Base-by-base conservation (phyloP, 2,329 filamentous ascomycete genomes). In the Botryotinia convoluta region DNA sequence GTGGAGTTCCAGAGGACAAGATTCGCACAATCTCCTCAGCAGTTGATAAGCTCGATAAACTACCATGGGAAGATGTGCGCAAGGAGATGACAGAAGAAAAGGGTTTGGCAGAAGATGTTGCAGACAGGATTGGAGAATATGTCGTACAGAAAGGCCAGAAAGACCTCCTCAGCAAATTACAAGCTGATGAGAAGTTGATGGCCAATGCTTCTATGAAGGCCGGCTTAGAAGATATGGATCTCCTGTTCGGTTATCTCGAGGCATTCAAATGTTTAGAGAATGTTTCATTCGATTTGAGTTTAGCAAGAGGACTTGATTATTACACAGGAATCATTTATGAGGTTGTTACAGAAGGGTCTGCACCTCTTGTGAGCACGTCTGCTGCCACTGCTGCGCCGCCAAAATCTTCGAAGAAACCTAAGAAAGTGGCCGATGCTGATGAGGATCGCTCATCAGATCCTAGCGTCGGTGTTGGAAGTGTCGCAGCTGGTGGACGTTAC, bases 11-110 rank as follows among this genome's bases (percentile, higher is more conserved):
- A 2, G 85, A 88, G 74, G 92, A 97, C 73, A 95, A 97, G 86
- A 93, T 97, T 77, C 89, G 95, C 72, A 90, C 92, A 44, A 98
- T 98, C 80, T 96, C 92, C 57, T 96, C 93, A 37, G 95, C 95
- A 2, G 95, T 98, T 64, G 95, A 98, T 85, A 98, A 98, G 86
- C 86, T 98, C 72, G 95, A 98, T 83, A 98, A 98, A 85, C 85
- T 91, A 80, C 92, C 94, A 1, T 98, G 95, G 95, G 88, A 88
- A 45, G 94, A 97, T 76, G 95, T 98, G 71, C 90, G 91, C 82
- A 92, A 92, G 82, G 95, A 98, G 82, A 98, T 98, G 95, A 91
- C 93, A 0, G 93, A 95, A 77, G 93, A 97, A 76, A 98, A 98
- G 85, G 94, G 94, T 0, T 86, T 98, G 2, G 88, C 90, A 60